Base-by-base conservation (phyloP, 1,284 basidiomycete genomes). In the Lentinula novae-zelandiae region DNA sequence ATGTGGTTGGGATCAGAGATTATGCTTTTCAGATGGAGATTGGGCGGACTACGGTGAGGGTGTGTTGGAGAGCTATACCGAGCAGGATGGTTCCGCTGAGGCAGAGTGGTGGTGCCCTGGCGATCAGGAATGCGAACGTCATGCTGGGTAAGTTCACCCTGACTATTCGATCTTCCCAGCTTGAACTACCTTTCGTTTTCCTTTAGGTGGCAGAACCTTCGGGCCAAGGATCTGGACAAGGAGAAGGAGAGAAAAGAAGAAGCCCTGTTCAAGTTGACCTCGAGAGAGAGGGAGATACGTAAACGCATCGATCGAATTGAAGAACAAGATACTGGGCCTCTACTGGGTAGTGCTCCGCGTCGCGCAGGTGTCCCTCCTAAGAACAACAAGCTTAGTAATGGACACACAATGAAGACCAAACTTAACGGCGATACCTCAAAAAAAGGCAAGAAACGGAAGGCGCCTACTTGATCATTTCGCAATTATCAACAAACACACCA, bases 1-100 rank as follows among this genome's bases (percentile, higher is more conserved):
- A 64, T 95, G 92, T 73, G 92, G 92, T 1, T 93, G 92, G 86
- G 92, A 95, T 71, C 85, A 86, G 66, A 79, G 92, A 33, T 76
- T 95, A n/a, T 89, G 89, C 63, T 86, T 89, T 70, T 87, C 86
- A 31, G 88, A 92, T 59, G 84, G 86, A 58, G 89, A 92, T 69
- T 89, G 85, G 76, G 78, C 75, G 27, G 86, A 86, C 58, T 87
- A 82, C 67, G 89, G 87, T 3, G 75, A 73, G 7, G 81, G 78
- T 17, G 85, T 87, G 33, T 67, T 88, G 66, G 86, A 88, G 69
- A 88, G 82, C 65, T 91, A 91, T 64, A 84, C 86, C 53, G 82
- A 82, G 3, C 70, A 67, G 27, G 73, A 73, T 17, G 73, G 75
- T 46, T 46, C 44, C 31, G 78, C 75, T 39, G 74, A 68, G n/a